These are phyloP conservation scores for Cladosporium halotolerans DNA, from an alignment of 2,329 filamentous ascomycete genomes.

Conservation along the genomic window DNA sequence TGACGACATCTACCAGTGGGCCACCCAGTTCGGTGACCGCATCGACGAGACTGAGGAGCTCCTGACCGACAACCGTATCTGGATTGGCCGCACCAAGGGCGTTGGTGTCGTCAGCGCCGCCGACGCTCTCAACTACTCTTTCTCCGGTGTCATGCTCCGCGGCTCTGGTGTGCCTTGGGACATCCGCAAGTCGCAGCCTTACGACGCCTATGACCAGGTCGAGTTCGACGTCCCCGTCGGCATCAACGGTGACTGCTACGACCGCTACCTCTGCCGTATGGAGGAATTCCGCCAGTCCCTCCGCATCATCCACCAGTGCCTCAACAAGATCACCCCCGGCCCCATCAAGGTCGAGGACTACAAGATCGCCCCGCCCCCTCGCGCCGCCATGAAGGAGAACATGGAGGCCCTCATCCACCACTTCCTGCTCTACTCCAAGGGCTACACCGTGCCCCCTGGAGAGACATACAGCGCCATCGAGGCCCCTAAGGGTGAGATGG, in stretches of 20 bases:
- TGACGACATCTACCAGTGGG: conserved; percentile 99
- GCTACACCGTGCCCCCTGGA: conserved; percentile 91
- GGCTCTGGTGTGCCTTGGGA: conserved; percentile 96
- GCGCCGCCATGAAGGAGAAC: conserved; percentile 99
- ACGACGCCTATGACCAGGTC: conserved; percentile 95
- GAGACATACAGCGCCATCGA: conserved; percentile 98
- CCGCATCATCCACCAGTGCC: conserved; percentile 95
- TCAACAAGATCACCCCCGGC: conserved; percentile 97
- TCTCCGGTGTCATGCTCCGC: conserved; percentile 95
- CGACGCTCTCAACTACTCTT: conserved; percentile 95
- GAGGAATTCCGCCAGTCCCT: conserved; percentile 98
- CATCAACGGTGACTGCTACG: conserved; percentile 96
- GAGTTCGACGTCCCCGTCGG: conserved; percentile 98
- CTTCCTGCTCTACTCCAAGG: conserved; percentile 98
- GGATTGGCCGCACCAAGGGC: conserved; percentile 87
- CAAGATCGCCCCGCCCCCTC: conserved; percentile 94
- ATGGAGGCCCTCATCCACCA: conserved; percentile 99
- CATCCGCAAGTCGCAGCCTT: conserved; percentile 91
- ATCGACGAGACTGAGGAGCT: conserved; percentile 99
- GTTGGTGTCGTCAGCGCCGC: conserved; percentile 85
- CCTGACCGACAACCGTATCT: conserved; percentile 98
- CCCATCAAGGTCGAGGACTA: conserved; percentile 96
- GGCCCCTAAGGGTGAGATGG: conserved; percentile 99
- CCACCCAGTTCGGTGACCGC: conserved; percentile 95
- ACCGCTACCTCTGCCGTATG: conserved; percentile 98